phyloP scores from a whole-genome alignment of 257 asterid genomes.

The Henckelia pumila region DNA sequence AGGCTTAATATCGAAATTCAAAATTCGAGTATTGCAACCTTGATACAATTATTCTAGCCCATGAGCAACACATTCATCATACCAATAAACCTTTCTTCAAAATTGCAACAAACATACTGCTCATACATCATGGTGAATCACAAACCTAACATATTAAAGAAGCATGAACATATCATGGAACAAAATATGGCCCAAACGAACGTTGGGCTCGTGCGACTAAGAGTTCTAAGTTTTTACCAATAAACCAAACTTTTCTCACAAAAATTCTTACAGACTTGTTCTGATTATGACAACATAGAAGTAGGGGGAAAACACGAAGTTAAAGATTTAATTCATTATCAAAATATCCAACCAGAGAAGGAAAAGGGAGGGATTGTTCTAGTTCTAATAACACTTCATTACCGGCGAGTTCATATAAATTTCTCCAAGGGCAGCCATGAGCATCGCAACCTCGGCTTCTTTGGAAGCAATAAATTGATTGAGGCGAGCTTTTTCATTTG shows the following conservation, averaged over 20 bases:
- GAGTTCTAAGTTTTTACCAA: no score
- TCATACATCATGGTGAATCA: no score
- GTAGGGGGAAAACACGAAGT: neutral
- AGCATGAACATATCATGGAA: no score
- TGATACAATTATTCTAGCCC: conserved; percentile 41
- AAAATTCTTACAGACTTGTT: no score
- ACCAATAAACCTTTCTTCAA: no score
- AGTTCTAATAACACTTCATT: conserved; percentile 23
- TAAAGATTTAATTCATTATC: neutral
- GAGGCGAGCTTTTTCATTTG: conserved; percentile 68
- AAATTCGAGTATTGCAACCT: conserved; percentile 27
- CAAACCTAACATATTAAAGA: no score
- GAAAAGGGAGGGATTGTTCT: conserved; percentile 6
- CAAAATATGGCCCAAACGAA: no score
- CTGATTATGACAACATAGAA: neutral
- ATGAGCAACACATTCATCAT: no score
- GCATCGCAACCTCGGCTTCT: conserved; percentile 91
- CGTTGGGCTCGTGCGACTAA: no score
- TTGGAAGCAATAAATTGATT: conserved; percentile 79
- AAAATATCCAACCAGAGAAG: neutral
- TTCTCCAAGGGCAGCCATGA: conserved; percentile 89
- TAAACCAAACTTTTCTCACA: no score
- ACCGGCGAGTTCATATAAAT: conserved; percentile 56
- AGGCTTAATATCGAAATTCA: conserved; percentile 43
- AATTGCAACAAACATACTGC: no score